These are phyloP conservation scores for Fusarium lateritium DNA, from an alignment of 2,329 filamentous ascomycete genomes.

Conservation along the genomic window DNA sequence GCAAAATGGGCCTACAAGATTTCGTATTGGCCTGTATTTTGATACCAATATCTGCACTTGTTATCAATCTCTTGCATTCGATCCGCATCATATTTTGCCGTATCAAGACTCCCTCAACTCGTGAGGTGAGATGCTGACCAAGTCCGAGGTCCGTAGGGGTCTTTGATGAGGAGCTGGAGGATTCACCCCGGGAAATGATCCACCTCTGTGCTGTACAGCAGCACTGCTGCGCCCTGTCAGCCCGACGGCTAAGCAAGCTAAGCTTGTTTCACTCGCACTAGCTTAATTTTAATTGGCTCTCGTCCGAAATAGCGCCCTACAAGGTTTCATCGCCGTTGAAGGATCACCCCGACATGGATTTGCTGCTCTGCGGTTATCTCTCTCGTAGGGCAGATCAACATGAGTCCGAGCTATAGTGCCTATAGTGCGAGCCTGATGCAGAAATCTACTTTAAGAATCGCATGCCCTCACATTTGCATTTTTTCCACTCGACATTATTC, in stretches of 20 bases:
- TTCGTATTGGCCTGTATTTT: too few relatives aligned
- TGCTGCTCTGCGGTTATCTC: not conserved
- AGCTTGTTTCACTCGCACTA: slow-evolving; percentile 3
- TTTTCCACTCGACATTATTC: not conserved
- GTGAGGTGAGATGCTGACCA: not conserved
- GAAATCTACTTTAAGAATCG: not conserved
- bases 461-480: not conserved
- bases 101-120: too few relatives aligned
- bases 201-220: not conserved
- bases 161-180: not conserved
- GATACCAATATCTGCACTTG: too few relatives aligned
- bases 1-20: too few relatives aligned
- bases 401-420: slow-evolving; percentile 21
- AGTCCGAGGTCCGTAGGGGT: slow-evolving; percentile 29
- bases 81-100: too few relatives aligned
- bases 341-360: not conserved
- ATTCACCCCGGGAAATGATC: not conserved
- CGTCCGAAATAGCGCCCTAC: not conserved
- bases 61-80: too few relatives aligned
- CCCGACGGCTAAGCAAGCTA: not conserved
- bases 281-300: not conserved
- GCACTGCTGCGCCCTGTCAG: slow-evolving; percentile 25
- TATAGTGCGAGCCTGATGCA: slow-evolving; percentile 5
- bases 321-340: slow-evolving; percentile 9
- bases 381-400: slow-evolving; percentile 15